phyloP scores from a whole-genome alignment of 2,329 filamentous ascomycete species.

The Aspergillus nomiae region DNA sequence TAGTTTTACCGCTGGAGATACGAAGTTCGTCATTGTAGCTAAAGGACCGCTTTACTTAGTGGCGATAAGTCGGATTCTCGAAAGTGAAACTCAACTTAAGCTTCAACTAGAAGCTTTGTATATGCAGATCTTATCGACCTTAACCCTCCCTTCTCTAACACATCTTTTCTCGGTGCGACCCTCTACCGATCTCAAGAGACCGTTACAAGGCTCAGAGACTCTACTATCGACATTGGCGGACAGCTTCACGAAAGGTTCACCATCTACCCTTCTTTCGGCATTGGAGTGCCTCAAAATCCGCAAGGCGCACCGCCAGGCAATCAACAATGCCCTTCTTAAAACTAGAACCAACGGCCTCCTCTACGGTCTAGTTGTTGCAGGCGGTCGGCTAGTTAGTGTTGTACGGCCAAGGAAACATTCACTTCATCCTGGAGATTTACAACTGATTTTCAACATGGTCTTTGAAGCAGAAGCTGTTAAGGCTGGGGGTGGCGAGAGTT shows the following conservation, averaged over 20 bases:
- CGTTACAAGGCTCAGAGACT: conserved; percentile 86
- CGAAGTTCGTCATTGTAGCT: conserved; percentile 81
- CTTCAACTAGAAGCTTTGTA: conserved; percentile 91
- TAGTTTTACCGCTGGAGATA: conserved; percentile 82
- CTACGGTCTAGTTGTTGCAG: conserved; percentile 91
- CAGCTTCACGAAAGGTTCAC: conserved; percentile 89
- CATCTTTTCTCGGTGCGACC: conserved; percentile 87
- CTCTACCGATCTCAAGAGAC: conserved; percentile 88
- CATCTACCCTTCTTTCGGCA: conserved; percentile 83
- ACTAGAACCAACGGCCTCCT: conserved; percentile 75
- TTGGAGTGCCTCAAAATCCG: conserved; percentile 91
- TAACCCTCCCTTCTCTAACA: conserved; percentile 83
- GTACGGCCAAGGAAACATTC: conserved; percentile 93
- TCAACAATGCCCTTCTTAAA: conserved; percentile 86
- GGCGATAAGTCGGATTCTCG: conserved; percentile 87
- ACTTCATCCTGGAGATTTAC: conserved; percentile 89
- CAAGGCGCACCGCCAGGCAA: conserved; percentile 80
- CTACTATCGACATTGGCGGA: conserved; percentile 90
- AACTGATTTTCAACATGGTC: conserved; percentile 98
- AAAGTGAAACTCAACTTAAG: conserved; percentile 85
- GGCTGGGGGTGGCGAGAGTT: conserved; percentile 91
- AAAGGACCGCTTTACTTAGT: conserved; percentile 90
- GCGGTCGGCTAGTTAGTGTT: conserved; percentile 90
- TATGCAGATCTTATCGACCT: conserved; percentile 95
- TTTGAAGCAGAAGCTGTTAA: conserved; percentile 94